Base-by-base conservation (phyloP, 2,329 filamentous ascomycete species). In the Blastomyces percursus region DNA sequence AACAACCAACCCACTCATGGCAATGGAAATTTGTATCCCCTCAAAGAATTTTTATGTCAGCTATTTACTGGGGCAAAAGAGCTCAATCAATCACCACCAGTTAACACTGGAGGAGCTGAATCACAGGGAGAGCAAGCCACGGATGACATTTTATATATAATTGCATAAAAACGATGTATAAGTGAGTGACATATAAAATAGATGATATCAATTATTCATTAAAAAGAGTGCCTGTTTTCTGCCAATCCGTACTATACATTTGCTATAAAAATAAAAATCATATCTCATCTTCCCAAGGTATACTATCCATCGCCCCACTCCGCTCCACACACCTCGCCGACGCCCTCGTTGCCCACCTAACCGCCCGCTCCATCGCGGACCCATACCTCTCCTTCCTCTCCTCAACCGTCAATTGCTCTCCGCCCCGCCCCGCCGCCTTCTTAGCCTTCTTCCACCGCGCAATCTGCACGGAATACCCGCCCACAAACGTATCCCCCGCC, bases 401-500 rank as follows among this genome's bases (percentile, higher is more conserved):
- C 19, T 69, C 69, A 11, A 63, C 67, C 3, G 67, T 66, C n/a
- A 76, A 55, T 60, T 75, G 73, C 46, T 68, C 85, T 1, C 79
- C 78, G 63, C 82, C 82, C 54, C 88, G 75, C 38, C 79, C 75
- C 57, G 80, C 79, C 6, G 71, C 71, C 21, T 78, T 72, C 21
- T 75, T 72, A 12, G 72, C 71, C 14, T 77, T 72, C 32, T 74
- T 75, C 64, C 75, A 73, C 64, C 78, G 80, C 48, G 90, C 89
- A 38, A 88, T 82, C 63, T 86, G 84, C 32, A 94, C 84, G 2
- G 90, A 89, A 73, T 96, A 96, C 27, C 85, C 88, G 1, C 94
- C 93, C 5, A 95, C 90, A 76, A 96, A 96, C 0, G 93, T 96
- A 74, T 97, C 93, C 0, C 93, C 93, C 5, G 94, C 94, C 1